These are phyloP conservation scores for Lolium multiflorum DNA, from an alignment of 176 grass and related monocot genomes.

Conservation along the genomic window DNA sequence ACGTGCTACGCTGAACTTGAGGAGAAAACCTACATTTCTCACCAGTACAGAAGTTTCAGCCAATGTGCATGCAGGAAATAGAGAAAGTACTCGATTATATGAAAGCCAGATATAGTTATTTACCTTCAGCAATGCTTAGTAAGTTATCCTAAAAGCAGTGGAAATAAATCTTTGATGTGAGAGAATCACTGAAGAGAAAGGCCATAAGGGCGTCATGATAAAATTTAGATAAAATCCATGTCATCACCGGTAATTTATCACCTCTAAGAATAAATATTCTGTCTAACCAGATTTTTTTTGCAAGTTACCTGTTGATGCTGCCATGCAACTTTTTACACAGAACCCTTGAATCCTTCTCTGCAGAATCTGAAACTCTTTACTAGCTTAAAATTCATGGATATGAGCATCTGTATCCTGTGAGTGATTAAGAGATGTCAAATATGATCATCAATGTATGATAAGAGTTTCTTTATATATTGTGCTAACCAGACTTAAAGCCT, in stretches of 20 bases:
- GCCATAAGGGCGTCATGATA: too few relatives aligned
- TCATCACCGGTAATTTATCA: background rate
- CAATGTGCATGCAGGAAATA: background rate
- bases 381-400: background rate
- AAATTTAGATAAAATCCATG: background rate
- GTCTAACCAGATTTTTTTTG: background rate
- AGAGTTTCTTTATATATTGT: background rate
- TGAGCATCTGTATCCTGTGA: background rate
- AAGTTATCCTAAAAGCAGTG: background rate
- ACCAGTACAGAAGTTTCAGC: too few relatives aligned
- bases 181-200: background rate
- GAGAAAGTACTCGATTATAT: background rate
- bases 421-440: background rate
- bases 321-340: background rate
- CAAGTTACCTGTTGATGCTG: background rate
- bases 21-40: too few relatives aligned
- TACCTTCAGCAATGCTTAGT: too few relatives aligned
- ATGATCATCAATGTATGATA: background rate
- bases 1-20: too few relatives aligned
- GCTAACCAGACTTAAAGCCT: background rate
- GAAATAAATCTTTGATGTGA: conserved; percentile 5
- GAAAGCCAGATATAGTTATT: background rate
- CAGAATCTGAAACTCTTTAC: background rate
- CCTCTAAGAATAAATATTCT: background rate
- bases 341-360: background rate